phyloP scores from a whole-genome alignment of 2,329 filamentous ascomycete genomes.

The Hymenoscyphus scutula region DNA sequence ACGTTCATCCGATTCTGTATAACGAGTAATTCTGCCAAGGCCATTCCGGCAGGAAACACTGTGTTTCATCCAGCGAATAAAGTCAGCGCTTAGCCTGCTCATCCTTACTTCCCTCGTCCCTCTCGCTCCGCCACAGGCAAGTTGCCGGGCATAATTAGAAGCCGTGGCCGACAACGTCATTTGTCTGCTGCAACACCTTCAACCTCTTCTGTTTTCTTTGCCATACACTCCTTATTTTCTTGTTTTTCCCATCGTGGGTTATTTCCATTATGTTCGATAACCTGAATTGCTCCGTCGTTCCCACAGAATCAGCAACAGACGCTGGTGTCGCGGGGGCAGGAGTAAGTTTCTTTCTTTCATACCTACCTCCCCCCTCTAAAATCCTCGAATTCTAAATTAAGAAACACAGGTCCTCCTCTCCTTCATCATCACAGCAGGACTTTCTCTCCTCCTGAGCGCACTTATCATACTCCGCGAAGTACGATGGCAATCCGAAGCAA shows the following conservation, averaged over 20 bases:
- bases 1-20: not conserved
- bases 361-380: no score
- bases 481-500: conserved; percentile 44
- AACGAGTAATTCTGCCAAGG: conserved; percentile 6
- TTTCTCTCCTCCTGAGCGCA: conserved; percentile 54
- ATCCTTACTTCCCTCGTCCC: not conserved
- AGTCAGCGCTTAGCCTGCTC: conserved; percentile 4
- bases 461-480: conserved; percentile 57
- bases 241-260: not conserved
- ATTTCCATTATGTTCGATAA: conserved; percentile 7
- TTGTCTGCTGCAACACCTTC: not conserved
- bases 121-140: conserved; percentile 4
- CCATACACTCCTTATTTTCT: not conserved
- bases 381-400: conserved; percentile 7
- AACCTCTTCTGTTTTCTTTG: conserved; percentile 2
- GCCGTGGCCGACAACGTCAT: not conserved
- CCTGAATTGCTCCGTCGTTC: conserved; percentile 16
- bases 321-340: conserved; percentile 57
- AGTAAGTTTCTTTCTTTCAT: conserved; percentile 43
- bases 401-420: conserved; percentile 56
- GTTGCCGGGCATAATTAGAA: not conserved
- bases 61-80: conserved; percentile 8
- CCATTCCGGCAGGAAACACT: conserved; percentile 4
- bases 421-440: conserved; percentile 61
- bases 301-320: conserved; percentile 40